Conservation (phyloP, 495 filamentous ascomycete genomes). For the Acidomyces sp. region DNA sequence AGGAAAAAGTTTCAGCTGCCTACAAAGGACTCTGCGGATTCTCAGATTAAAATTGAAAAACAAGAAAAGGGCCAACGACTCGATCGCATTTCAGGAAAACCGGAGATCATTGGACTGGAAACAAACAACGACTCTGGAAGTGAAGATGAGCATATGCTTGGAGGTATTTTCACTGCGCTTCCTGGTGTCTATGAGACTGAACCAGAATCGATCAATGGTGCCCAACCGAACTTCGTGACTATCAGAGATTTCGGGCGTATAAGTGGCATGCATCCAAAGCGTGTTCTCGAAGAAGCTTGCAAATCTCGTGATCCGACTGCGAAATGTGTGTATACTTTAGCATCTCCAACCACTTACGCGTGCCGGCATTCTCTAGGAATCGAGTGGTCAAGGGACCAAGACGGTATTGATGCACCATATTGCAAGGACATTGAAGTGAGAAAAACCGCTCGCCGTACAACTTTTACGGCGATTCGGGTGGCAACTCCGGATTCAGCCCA, state of each 20-base stretch:
- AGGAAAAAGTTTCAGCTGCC: constrained; percentile 22
- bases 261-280: constrained; percentile 54
- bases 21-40: too few relatives aligned
- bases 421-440: constrained; percentile 33
- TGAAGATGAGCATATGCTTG: constrained; percentile 47
- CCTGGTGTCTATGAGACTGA: constrained; percentile 32
- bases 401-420: constrained; percentile 34
- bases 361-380: constrained; percentile 62
- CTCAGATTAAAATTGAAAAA: too few relatives aligned
- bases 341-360: constrained; percentile 59
- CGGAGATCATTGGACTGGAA: constrained; percentile 17
- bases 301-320: constrained; percentile 61
- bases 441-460: constrained; percentile 34
- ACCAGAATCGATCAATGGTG: not conserved
- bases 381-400: constrained; percentile 67
- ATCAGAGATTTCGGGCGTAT: constrained; percentile 77
- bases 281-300: constrained; percentile 75
- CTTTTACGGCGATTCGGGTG: constrained; percentile 58
- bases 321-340: constrained; percentile 49
- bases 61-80: not conserved
- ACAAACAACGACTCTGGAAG: constrained; percentile 25
- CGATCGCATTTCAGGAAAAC: constrained; percentile 29
- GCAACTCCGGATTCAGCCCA: constrained; percentile 67
- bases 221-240: constrained; percentile 29
- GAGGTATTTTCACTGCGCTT: constrained; percentile 47